Conservation (phyloP, 2,329 filamentous ascomycete species). For the Trichoderma cornu-damae region DNA sequence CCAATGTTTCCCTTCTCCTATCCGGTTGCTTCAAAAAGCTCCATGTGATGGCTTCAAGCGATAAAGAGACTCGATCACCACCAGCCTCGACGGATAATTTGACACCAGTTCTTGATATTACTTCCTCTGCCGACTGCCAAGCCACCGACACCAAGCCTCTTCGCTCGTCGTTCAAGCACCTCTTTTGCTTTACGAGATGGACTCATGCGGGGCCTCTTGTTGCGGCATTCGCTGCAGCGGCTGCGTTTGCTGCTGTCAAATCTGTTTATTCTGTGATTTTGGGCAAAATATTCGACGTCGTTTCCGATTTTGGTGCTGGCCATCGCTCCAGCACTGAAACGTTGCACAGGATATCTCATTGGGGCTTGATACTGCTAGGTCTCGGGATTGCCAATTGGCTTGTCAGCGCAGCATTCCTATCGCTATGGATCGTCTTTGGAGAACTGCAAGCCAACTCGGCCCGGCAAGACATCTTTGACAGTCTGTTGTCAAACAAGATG, state of each 20-base stretch:
- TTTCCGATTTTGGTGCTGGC: conserved; percentile 61
- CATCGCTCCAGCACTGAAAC: conserved; percentile 46
- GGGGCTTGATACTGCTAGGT: conserved; percentile 57
- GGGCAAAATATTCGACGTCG: conserved; percentile 67
- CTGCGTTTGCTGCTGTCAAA: conserved; percentile 56
- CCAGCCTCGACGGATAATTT: not conserved
- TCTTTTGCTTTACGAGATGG: conserved; percentile 70
- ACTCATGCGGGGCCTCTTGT: conserved; percentile 52
- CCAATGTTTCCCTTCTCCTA: not conserved
- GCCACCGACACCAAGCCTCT: not conserved
- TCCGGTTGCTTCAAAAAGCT: not conserved
- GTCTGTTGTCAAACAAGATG: conserved; percentile 67
- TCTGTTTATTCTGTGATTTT: conserved; percentile 65
- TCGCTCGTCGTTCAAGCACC: conserved; percentile 35
- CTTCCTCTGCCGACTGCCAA: not conserved
- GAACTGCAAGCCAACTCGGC: conserved; percentile 70
- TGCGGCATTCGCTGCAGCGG: conserved; percentile 51
- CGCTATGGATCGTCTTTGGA: conserved; percentile 70
- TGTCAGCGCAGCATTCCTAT: conserved; percentile 60
- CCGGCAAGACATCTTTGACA: conserved; percentile 59
- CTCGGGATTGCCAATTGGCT: conserved; percentile 64
- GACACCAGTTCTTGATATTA: not conserved
- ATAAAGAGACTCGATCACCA: not conserved
- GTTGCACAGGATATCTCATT: conserved; percentile 50
- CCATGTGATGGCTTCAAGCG: conserved; percentile 10